Base-by-base conservation (phyloP, 2,329 filamentous ascomycete genomes). In the Trichoderma afroharzianum region DNA sequence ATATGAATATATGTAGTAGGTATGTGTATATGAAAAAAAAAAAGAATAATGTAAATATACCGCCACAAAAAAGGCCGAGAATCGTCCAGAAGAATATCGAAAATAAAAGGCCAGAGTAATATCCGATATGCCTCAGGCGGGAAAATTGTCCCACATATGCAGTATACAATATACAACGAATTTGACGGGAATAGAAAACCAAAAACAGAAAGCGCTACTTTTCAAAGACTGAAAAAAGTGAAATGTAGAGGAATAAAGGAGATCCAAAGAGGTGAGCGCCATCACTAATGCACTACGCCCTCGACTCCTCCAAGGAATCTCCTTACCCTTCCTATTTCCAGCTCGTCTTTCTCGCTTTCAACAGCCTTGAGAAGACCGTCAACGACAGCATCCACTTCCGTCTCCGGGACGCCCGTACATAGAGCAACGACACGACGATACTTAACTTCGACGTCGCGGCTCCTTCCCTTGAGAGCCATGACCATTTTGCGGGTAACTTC, bases 351-450 rank as follows among this genome's bases (percentile, higher is more conserved):
- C 79, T 98, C 95, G 77, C 94, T 97, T 81, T 97, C 95, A 3
- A 98, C 92, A 2, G 96, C 96, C 73, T 93, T 90, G 61, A 97
- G 88, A 57, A 99, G 84, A 3, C 90, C 90, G 67, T 94, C 93
- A 0, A 98, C 85, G 66, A 94, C 88, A 71, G 89, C 88, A 76
- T 98, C 96, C 15, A 98, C 92, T 71, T 93, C 88, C 9, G 87
- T 86, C 73, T 97, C 94, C 1, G 89, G 87, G 39, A 95, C 92
- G 9, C 90, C 91, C 0, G 94, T 97, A 79, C 95, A 98, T 14
- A 98, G 84, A 68, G 92, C 90, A 28, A 99, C 94, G 33, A 98
- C 93, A 75, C 92, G 92, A 30, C 94, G 88, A 79, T 98, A 98
- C 81, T 96, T 94, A 75, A 92, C 86, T 78, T 97, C 95, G 4